Percentiles rank a stretch among this genome's conserved stretches.
phyloP scores from a whole-genome alignment of 805 yeast genomes.

The Candida khao-thaluensis region DNA sequence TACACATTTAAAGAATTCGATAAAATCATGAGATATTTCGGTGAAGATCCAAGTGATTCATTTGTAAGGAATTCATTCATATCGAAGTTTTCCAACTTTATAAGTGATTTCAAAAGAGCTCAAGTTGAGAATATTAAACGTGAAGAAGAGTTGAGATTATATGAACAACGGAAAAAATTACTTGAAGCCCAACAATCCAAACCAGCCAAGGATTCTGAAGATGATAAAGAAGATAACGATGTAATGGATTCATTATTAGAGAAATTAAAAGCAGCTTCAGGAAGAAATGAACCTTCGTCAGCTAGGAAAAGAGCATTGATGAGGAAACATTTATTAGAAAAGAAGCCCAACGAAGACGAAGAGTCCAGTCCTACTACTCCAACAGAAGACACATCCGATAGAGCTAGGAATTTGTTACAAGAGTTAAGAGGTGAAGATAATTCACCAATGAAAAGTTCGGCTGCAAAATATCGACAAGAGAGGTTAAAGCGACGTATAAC shows the following conservation, averaged over 20 bases:
- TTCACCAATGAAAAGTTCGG: conserved; percentile 32
- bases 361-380: conserved; percentile 12
- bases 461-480: conserved; percentile 45
- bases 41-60: conserved; percentile 62
- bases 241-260: conserved; percentile 88
- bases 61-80: conserved; percentile 60
- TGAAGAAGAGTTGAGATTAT: conserved; percentile 67
- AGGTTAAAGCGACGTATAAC: conserved; percentile 26
- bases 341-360: conserved; percentile 10
- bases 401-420: conserved; percentile 63
- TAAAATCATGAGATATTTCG: conserved; percentile 65
- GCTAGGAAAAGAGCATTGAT: conserved; percentile 81
- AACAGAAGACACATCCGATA: conserved; percentile 15
- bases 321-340: conserved; percentile 55
- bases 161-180: conserved; percentile 72
- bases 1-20: conserved; percentile 53
- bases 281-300: conserved; percentile 71
- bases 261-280: conserved; percentile 80
- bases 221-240: conserved; percentile 33
- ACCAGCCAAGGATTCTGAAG: conserved; percentile 26
- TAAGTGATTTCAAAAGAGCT: conserved; percentile 60
- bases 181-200: conserved; percentile 45
- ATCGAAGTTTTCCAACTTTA: conserved; percentile 58
- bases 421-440: conserved; percentile 49
- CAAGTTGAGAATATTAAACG: conserved; percentile 62